These are phyloP conservation scores for Mycosphaerella sp. DNA, from an alignment of 2,329 filamentous ascomycete species.

Conservation along the genomic window DNA sequence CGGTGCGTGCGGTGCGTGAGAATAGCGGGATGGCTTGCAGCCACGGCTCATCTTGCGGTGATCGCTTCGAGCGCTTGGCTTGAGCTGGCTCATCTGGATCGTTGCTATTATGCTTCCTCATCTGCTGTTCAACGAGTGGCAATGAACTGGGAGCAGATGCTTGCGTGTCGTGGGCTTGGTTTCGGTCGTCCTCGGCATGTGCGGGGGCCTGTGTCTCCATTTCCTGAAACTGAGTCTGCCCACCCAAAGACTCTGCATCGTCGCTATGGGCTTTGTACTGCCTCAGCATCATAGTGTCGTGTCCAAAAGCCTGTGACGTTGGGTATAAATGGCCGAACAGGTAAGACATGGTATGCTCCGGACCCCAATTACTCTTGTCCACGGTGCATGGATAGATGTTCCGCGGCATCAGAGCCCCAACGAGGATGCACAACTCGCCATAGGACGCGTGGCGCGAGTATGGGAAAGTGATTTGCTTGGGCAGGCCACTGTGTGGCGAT, in stretches of 20 bases:
- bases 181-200: not conserved
- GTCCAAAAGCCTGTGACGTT: conserved; percentile 49
- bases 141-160: not conserved
- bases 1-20: too few relatives aligned
- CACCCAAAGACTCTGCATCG: not conserved
- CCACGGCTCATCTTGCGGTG: too few relatives aligned
- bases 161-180: not conserved
- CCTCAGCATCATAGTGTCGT: conserved; percentile 57
- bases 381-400: conserved; percentile 79
- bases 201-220: conserved; percentile 5
- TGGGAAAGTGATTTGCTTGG: conserved; percentile 54
- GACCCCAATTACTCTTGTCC: conserved; percentile 57
- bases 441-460: conserved; percentile 90
- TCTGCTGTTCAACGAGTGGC: not conserved
- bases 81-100: not conserved
- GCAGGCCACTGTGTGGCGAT: conserved; percentile 10
- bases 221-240: not conserved
- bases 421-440: conserved; percentile 65
- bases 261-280: conserved; percentile 1
- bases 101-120: not conserved
- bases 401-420: conserved; percentile 61
- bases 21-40: too few relatives aligned
- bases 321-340: conserved; percentile 69
- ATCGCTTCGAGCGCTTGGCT: not conserved
- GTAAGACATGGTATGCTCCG: conserved; percentile 55